Conservation (phyloP, 345 rosid species). For the Acer campestre region DNA sequence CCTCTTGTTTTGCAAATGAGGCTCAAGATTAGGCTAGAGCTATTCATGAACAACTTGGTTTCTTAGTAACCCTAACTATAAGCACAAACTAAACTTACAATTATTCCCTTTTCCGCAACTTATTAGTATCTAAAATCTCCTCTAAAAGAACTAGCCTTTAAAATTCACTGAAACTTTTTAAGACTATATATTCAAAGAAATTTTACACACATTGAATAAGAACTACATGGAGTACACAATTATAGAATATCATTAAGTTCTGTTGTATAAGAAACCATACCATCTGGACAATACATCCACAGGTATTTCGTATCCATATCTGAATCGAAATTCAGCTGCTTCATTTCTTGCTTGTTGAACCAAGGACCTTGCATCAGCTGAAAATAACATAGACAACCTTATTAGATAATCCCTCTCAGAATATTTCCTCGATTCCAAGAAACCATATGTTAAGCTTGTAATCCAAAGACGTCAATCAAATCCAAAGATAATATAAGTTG, state of each 20-base stretch:
- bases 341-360: conserved; percentile 99
- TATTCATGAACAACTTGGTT: background rate
- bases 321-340: conserved; percentile 94
- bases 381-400: background rate
- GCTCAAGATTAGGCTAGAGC: background rate
- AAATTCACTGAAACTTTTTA: conserved; percentile 12
- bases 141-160: background rate
- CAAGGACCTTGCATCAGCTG: conserved; percentile 98
- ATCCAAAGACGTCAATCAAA: conserved; percentile 8
- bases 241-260: background rate
- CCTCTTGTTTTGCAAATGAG: background rate
- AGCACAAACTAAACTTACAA: background rate
- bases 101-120: conserved; percentile 2
- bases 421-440: background rate
- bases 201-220: background rate
- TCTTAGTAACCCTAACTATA: background rate
- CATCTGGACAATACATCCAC: conserved; percentile 84
- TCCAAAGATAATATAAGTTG: background rate
- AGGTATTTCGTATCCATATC: conserved; percentile 98
- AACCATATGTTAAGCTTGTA: background rate
- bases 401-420: background rate
- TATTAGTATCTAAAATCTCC: background rate
- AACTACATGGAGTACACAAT: background rate
- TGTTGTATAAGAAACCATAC: conserved; percentile 21
- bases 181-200: background rate